Evolutionary conservation across 129 eudicot genomes (phyloP).

Genomic region (Flaveria sonorensis): DNA sequence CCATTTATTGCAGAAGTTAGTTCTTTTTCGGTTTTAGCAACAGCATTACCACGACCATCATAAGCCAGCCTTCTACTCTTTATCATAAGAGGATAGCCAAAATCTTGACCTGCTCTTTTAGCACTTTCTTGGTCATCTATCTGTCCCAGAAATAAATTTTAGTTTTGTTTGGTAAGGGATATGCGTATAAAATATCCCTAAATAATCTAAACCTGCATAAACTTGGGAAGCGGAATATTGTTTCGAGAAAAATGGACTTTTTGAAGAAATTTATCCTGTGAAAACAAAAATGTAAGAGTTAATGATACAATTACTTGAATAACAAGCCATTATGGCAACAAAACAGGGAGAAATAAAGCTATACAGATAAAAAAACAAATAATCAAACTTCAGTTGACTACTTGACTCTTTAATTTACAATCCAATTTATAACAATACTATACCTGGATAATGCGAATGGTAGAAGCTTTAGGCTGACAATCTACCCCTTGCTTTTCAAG

Average conservation of each 20-base stretch:
- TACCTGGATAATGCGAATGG: constrained; percentile 94
- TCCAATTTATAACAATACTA: background rate
- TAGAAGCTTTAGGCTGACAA: constrained; percentile 96
- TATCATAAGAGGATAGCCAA: constrained; percentile 92
- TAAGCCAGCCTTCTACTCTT: constrained; percentile 91
- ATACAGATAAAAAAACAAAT: constrained; percentile 13
- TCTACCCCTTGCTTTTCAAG: constrained; percentile 91
- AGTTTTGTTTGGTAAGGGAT: background rate
- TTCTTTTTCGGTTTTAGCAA: constrained; percentile 74
- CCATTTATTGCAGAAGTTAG: constrained; percentile 75
- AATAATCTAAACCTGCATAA: constrained; percentile 62
- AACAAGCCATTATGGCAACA: background rate
- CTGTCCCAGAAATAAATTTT: constrained; percentile 40
- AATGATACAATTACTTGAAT: background rate
- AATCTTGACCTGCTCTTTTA: constrained; percentile 66
- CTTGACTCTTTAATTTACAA: background rate
- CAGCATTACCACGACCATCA: constrained; percentile 99
- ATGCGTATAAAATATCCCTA: constrained; percentile 14
- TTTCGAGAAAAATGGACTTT: constrained; percentile 85
- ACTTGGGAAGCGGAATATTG: constrained; percentile 80
- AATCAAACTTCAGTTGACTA: constrained; percentile 3
- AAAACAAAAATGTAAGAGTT: background rate
- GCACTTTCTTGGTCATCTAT: constrained; percentile 77
- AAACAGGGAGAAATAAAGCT: background rate
- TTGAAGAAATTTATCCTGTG: constrained; percentile 90